Evolutionary conservation across 1,284 basidiomycete species (phyloP).

Genomic region (Ceratobasidium theobromae): DNA sequence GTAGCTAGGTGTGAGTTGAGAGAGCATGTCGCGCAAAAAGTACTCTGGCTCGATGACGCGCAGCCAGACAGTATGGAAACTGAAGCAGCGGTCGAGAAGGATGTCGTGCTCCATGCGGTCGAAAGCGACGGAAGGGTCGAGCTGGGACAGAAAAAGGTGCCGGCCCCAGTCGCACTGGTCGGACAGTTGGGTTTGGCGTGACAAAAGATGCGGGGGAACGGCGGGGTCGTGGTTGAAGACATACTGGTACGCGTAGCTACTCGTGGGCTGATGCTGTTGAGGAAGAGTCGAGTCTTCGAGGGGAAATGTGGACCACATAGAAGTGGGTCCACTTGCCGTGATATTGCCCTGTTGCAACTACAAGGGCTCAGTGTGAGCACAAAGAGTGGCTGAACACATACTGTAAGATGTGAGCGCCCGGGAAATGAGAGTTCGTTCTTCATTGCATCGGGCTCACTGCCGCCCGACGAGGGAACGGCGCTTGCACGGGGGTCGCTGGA

Average conservation of each 20-base stretch:
- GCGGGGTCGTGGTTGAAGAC: not conserved
- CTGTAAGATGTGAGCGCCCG: constrained; percentile 5
- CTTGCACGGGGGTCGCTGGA: not conserved
- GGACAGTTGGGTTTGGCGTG: constrained; percentile 5
- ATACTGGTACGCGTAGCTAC: not conserved
- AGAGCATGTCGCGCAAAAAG: constrained; percentile 60
- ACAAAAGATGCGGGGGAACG: constrained; percentile 8
- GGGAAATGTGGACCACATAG: constrained; percentile 27
- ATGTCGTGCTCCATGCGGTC: constrained; percentile 36
- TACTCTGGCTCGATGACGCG: constrained; percentile 49
- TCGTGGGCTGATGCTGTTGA: not conserved
- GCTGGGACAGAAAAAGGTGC: not conserved
- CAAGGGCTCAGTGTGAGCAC: no score
- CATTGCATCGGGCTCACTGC: not conserved
- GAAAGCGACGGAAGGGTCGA: constrained; percentile 9
- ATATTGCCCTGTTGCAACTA: constrained; percentile 21
- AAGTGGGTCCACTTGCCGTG: constrained; percentile 19
- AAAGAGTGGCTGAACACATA: no score
- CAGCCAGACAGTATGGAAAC: constrained; percentile 63
- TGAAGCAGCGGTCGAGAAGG: constrained; percentile 58
- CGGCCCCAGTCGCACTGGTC: constrained; percentile 13
- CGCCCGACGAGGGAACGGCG: not conserved
- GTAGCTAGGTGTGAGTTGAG: constrained; percentile 31
- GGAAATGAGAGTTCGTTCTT: not conserved
- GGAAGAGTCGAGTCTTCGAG: not conserved